phyloP scores from a whole-genome alignment of 148 eudicot genomes.

The Tetragonia tetragonoides region DNA sequence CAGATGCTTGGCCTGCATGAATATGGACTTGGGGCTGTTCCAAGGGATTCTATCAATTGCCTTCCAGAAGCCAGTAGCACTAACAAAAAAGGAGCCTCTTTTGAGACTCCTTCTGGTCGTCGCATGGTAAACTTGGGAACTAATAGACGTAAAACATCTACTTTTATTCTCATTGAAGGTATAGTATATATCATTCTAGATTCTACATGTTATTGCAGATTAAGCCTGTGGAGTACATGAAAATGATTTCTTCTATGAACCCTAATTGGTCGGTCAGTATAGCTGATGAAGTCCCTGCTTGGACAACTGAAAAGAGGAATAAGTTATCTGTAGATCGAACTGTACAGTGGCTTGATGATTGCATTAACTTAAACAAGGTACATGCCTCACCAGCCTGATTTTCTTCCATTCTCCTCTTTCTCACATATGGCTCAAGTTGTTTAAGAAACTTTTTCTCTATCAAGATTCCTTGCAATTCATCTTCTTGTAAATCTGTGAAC shows the following conservation, averaged over 20 bases:
- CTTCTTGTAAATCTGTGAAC: too few relatives aligned
- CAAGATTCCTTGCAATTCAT: too few relatives aligned
- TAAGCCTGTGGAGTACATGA: conserved; percentile 62
- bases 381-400: conserved; percentile 1
- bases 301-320: conserved; percentile 73
- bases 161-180: not conserved
- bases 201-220: conserved; percentile 38
- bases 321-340: conserved; percentile 74
- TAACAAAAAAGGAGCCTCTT: conserved; percentile 73
- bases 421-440: too few relatives aligned
- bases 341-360: conserved; percentile 77
- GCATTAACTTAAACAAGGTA: conserved; percentile 51
- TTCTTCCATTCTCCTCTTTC: too few relatives aligned
- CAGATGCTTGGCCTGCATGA: conserved; percentile 60
- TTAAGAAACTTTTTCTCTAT: too few relatives aligned
- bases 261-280: conserved; percentile 71
- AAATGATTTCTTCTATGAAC: conserved; percentile 59
- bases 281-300: conserved; percentile 83
- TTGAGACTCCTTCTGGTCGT: conserved; percentile 83
- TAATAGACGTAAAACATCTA: not conserved
- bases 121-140: conserved; percentile 40
- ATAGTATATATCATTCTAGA: not conserved
- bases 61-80: conserved; percentile 53
- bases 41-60: conserved; percentile 62
- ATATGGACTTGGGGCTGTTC: conserved; percentile 54